A percentile compares a stretch with the other conserved stretches of the same genome.
These are phyloP conservation scores for Oldenlandia corymbosa DNA, from an alignment of 257 asterid species.

Conservation along the genomic window DNA sequence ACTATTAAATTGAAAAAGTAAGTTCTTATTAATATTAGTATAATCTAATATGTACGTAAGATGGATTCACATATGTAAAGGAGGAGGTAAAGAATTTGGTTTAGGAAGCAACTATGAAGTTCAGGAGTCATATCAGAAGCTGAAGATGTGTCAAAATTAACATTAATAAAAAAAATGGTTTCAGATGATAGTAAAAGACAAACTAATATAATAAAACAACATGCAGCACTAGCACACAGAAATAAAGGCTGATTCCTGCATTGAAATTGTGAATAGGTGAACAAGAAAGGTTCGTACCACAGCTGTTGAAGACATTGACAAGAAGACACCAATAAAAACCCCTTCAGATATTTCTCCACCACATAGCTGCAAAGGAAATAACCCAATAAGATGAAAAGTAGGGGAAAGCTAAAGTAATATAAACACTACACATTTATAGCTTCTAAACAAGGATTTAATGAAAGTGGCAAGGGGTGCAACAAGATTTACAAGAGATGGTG, in stretches of 20 bases:
- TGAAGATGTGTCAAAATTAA: background rate
- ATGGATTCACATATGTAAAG: background rate
- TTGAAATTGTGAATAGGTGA: conserved; percentile 4
- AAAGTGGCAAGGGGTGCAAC: background rate
- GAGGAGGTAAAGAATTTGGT: background rate
- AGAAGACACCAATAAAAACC: conserved; percentile 82
- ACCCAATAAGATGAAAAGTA: background rate
- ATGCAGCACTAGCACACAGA: background rate
- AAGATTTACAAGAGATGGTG: background rate
- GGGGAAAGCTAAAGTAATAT: background rate
- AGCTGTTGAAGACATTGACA: conserved; percentile 92
- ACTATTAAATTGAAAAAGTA: background rate
- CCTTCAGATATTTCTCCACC: conserved; percentile 89
- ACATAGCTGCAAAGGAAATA: conserved; percentile 47
- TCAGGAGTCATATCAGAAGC: background rate
- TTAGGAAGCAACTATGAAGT: background rate
- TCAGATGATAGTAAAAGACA: background rate
- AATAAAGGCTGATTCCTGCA: background rate
- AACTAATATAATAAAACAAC: background rate
- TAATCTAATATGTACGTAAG: background rate
- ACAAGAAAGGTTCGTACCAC: conserved; percentile 46
- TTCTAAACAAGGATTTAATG: background rate
- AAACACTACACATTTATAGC: background rate
- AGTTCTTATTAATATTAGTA: background rate
- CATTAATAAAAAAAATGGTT: background rate